Evolutionary conservation across 345 rosid species (phyloP), one percentile per base, ranked within the genome.

Genomic region (Acer yangbiense): DNA sequence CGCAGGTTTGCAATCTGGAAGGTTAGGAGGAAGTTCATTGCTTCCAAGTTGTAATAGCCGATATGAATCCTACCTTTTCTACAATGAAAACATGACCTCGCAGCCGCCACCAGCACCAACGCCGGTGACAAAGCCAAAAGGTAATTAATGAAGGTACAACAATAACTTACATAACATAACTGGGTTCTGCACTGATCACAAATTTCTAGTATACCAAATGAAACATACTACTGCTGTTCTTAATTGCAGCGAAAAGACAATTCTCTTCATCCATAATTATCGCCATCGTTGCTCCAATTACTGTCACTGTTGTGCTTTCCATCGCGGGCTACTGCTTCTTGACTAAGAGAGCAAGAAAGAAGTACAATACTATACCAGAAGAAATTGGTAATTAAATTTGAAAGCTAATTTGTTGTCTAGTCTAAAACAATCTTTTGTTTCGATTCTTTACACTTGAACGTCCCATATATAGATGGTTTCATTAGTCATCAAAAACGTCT

Each of bases 11-110:
- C 39, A 32, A 32, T 32, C 39, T 0, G 39, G 39, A 32, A 32
- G 39, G 54, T 13, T 10, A 2, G 86, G 86, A 9, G 84, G 83
- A 62, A 73, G 78, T 46, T 60, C 81, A 7, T 43, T 85, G 67
- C 5, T 0, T 23, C 90, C 88, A 0, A 84, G 83, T 66, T 88
- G 91, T 72, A 68, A 57, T 16, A n/a, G 83, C 46, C 50, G 88
- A 86, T 43, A 1, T 21, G 0, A 86, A 52, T 2, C n/a, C 0
- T 80, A 80, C 70, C 35, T 32, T 0, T 84, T 86, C 64, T 87
- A 76, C 23, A 71, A 14, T 6, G 39, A 21, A 21, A 57, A 17
- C 4, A 9, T 2, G 41, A 9, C 39, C 0, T 32, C 39, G 6
- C 39, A 13, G 1, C 3, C 48, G 10, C 39, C 39, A 0, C 39